Base-by-base conservation (phyloP, 768 basidiomycete genomes). In the Lyophyllum shimeji region DNA sequence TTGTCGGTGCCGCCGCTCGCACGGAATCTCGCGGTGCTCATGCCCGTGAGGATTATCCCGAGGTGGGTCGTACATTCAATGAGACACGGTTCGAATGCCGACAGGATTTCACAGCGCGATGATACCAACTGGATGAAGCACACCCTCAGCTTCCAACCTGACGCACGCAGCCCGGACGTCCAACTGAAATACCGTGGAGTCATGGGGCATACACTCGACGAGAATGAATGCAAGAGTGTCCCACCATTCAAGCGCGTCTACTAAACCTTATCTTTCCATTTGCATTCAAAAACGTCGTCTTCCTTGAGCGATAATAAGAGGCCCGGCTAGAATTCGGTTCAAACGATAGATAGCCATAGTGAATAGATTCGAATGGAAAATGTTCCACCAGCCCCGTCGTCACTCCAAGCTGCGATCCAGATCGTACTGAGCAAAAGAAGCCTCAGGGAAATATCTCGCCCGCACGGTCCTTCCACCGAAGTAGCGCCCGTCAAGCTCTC, bases 21-120 rank as follows among this genome's bases (percentile, higher is more conserved):
- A 93, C 95, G 76, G 97, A 98, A 70, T 96, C 94, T 45, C 93
- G 97, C 70, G 97, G 97, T 70, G 97, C 97, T 37, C 97, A 99
- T 68, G 97, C 97, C 47, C 93, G 97, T 64, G 97, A 98, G 74
- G 97, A 99, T 71, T 98, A 74, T 80, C 87, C 94, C n/a, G 95
- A 99, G 23, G 91, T 92, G 56, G 49, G 81, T 74, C 3, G 5
- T 50, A 54, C 25, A 37, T 40, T 21, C 50, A 2, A 39, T 42
- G 9, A 12, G 5, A 29, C 34, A 18, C 15, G 13, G 17, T n/a
- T 18, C 21, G 39, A 39, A 24, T 31, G 34, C 13, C 37, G 46
- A 27, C 4, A 27, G 21, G 25, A 24, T 45, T 23, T 3, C 20
- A 18, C 53, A 92, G 86, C 94, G 97, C 74, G 95, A 98, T 68